Conservation (phyloP, 1,284 basidiomycete genomes). For the Fomes fomentarius region DNA sequence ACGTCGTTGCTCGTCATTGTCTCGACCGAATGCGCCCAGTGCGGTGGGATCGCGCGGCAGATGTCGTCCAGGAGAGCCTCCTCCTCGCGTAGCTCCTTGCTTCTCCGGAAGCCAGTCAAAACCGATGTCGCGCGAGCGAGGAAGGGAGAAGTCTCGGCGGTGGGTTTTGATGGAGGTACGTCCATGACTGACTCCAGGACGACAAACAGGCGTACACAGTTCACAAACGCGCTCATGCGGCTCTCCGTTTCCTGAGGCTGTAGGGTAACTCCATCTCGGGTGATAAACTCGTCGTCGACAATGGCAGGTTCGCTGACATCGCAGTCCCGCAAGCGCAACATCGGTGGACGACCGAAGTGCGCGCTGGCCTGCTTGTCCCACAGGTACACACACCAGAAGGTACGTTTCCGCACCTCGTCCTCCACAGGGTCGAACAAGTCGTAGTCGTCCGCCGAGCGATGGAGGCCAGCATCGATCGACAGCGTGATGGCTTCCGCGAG, state of each 20-base stretch:
- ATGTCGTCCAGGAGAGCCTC: constrained; percentile 83
- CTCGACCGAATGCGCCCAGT: constrained; percentile 81
- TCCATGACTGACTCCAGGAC: constrained; percentile 83
- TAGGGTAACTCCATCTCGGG: constrained; percentile 66
- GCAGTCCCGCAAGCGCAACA: constrained; percentile 84
- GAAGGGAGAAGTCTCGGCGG: constrained; percentile 60
- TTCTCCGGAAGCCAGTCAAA: constrained; percentile 51
- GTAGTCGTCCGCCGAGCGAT: constrained; percentile 86
- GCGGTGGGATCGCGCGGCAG: constrained; percentile 66
- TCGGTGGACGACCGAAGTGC: constrained; percentile 85
- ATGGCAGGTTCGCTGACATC: constrained; percentile 83
- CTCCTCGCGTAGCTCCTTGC: constrained; percentile 76
- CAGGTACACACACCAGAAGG: constrained; percentile 92
- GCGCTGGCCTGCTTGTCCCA: constrained; percentile 90
- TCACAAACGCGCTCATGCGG: constrained; percentile 80
- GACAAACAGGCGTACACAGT: constrained; percentile 75
- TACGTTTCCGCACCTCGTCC: constrained; percentile 86
- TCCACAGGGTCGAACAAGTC: constrained; percentile 88
- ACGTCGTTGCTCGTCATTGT: constrained; percentile 86
- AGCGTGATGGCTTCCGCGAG: constrained; percentile 85
- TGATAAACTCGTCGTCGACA: constrained; percentile 89
- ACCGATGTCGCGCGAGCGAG: constrained; percentile 59
- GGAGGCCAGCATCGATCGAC: constrained; percentile 84
- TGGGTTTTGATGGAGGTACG: constrained; percentile 65
- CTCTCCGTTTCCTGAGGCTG: constrained; percentile 74